Evolutionary conservation across 2,329 filamentous ascomycete species (phyloP).

Genomic region (Knoxdaviesia capensis): DNA sequence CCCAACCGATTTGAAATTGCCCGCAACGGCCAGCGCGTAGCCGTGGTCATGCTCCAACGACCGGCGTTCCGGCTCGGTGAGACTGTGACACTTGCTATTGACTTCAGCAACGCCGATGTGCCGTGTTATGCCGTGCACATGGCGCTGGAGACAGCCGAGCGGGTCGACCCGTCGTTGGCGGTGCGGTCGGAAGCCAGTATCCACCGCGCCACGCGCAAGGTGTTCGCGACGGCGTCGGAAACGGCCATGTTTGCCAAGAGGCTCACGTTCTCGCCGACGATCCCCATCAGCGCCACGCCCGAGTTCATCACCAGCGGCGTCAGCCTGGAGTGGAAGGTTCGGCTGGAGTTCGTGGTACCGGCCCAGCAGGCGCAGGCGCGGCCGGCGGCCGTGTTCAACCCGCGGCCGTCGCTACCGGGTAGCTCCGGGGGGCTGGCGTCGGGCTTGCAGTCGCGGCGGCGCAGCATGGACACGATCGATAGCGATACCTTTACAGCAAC

Average conservation of each 20-base stretch:
- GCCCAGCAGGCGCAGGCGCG: slow-evolving; percentile 15
- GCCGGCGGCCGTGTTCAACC: too few relatives aligned
- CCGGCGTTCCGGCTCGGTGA: slow-evolving; percentile 83
- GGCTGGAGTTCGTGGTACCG: slow-evolving; percentile 82
- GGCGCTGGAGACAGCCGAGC: slow-evolving; percentile 72
- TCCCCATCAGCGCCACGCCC: slow-evolving; percentile 68
- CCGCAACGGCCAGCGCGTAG: slow-evolving; percentile 77
- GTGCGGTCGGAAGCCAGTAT: slow-evolving; percentile 73
- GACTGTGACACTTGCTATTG: slow-evolving; percentile 62
- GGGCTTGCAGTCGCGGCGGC: too few relatives aligned
- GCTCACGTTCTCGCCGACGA: slow-evolving; percentile 62
- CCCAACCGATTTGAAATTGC: slow-evolving; percentile 93
- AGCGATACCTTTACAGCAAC: too few relatives aligned
- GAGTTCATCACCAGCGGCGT: slow-evolving; percentile 85
- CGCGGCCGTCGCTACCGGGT: too few relatives aligned
- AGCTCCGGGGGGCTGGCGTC: too few relatives aligned
- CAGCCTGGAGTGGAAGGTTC: slow-evolving; percentile 69
- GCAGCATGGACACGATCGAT: too few relatives aligned
- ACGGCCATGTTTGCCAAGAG: slow-evolving; percentile 65
- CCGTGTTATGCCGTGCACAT: slow-evolving; percentile 73
- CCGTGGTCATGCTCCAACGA: slow-evolving; percentile 71
- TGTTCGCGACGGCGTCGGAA: slow-evolving; percentile 61
- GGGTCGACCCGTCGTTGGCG: slow-evolving; percentile 59
- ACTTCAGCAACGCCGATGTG: slow-evolving; percentile 60
- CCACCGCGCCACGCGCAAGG: slow-evolving; percentile 64